Evolutionary conservation across 371 early-diverging fungal species (phyloP).

Genomic region (Rhizopus sp.): DNA sequence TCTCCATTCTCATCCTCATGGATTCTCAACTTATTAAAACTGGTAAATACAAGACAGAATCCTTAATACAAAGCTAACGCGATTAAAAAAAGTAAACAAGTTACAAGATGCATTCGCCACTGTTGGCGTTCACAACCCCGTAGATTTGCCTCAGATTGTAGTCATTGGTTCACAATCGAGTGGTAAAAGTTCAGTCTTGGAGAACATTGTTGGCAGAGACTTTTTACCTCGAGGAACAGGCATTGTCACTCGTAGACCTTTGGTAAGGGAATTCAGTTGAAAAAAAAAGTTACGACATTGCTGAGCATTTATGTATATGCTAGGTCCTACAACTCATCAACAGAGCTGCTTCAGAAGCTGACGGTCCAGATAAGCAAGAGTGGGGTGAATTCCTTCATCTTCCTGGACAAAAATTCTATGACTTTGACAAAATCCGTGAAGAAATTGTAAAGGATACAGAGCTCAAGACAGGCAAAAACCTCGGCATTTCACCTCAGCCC

Average conservation of each 20-base stretch:
- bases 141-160: slow-evolving; percentile 98
- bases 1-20: slow-evolving; percentile 39
- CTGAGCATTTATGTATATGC: not conserved
- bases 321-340: slow-evolving; percentile 96
- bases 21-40: slow-evolving; percentile 58
- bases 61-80: not conserved
- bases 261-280: slow-evolving; percentile 60
- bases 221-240: slow-evolving; percentile 97
- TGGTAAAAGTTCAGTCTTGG: slow-evolving; percentile 99
- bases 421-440: slow-evolving; percentile 93
- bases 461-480: slow-evolving; percentile 88
- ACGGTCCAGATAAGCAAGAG: slow-evolving; percentile 70
- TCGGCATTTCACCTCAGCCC: slow-evolving; percentile 90
- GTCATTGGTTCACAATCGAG: slow-evolving; percentile 98
- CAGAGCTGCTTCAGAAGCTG: slow-evolving; percentile 57
- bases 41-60: slow-evolving; percentile 20
- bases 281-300: not conserved
- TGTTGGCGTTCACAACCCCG: slow-evolving; percentile 95
- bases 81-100: slow-evolving; percentile 74
- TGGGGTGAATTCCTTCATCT: slow-evolving; percentile 98
- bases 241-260: slow-evolving; percentile 93
- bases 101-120: slow-evolving; percentile 97
- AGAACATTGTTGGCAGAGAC: slow-evolving; percentile 98
- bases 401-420: slow-evolving; percentile 89
- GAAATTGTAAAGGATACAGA: slow-evolving; percentile 95